Evolutionary conservation across 345 rosid genomes (phyloP).

Genomic region (Cardamine resedifolia): DNA sequence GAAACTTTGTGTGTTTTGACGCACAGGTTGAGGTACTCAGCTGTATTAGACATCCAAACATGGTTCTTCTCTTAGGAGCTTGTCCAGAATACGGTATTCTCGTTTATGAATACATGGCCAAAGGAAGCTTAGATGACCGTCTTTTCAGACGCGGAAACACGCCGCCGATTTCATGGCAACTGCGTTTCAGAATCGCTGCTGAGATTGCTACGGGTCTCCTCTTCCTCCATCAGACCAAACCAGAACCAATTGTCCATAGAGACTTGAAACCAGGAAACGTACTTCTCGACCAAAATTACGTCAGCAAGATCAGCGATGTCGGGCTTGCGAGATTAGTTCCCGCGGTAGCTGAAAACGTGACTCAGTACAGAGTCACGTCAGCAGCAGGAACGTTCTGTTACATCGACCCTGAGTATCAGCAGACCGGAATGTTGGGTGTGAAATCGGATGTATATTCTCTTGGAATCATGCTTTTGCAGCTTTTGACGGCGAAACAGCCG

Average conservation of each 20-base stretch:
- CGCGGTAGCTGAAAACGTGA: constrained; percentile 71
- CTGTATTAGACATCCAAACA: constrained; percentile 93
- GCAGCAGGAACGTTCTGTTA: constrained; percentile 96
- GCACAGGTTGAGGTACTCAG: constrained; percentile 79
- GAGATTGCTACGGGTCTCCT: constrained; percentile 82
- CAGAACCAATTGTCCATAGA: constrained; percentile 91
- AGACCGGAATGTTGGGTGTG: constrained; percentile 90
- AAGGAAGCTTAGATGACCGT: constrained; percentile 85
- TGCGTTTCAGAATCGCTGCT: constrained; percentile 86
- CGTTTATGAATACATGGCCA: constrained; percentile 89
- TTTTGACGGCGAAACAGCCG: constrained; percentile 77
- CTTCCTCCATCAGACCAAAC: constrained; percentile 91
- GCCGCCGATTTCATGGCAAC: constrained; percentile 74
- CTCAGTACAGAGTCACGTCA: constrained; percentile 72
- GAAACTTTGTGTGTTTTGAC: constrained; percentile 2
- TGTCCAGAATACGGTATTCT: constrained; percentile 88
- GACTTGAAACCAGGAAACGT: constrained; percentile 96
- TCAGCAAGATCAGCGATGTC: constrained; percentile 82
- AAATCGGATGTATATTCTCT: constrained; percentile 86
- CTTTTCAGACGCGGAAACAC: constrained; percentile 60
- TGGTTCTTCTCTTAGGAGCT: constrained; percentile 96
- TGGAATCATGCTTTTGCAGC: constrained; percentile 78
- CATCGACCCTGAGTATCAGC: constrained; percentile 95
- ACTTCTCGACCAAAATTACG: constrained; percentile 75
- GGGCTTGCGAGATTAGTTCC: constrained; percentile 93